A percentile compares a stretch with the other conserved stretches of the same genome.
phyloP scores from a whole-genome alignment of 148 eudicot species.

The Chenopodium berlandieri region DNA sequence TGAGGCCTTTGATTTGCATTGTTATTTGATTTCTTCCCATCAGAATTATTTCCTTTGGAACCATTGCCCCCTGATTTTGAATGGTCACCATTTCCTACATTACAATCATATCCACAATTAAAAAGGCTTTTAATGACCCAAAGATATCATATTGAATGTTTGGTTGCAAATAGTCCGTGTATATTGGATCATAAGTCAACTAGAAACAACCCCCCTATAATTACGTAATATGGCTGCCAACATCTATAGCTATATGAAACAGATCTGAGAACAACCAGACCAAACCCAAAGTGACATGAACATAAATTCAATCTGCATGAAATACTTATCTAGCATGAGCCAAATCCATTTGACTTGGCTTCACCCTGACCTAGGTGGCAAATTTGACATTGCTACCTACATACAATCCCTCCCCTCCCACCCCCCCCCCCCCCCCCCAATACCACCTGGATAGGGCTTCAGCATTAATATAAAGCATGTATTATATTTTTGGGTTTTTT shows the following conservation, averaged over 20 bases:
- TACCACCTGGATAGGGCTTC: background rate
- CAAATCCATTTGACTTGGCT: too few relatives aligned
- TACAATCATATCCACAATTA: constrained; percentile 15
- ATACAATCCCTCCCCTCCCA: background rate
- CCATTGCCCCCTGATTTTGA: constrained; percentile 63
- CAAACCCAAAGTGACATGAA: too few relatives aligned
- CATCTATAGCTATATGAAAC: too few relatives aligned
- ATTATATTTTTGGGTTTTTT: background rate
- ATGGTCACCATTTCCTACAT: constrained; percentile 61
- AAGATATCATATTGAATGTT: background rate
- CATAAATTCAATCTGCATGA: too few relatives aligned
- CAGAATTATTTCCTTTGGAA: constrained; percentile 56
- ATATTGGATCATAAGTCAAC: background rate
- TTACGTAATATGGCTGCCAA: background rate
- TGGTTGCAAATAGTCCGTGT: background rate
- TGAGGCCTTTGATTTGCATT: constrained; percentile 49
- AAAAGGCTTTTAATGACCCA: background rate
- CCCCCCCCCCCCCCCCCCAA: background rate
- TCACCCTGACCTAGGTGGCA: too few relatives aligned
- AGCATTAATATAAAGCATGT: too few relatives aligned
- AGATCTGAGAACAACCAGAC: too few relatives aligned
- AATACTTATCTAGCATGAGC: too few relatives aligned
- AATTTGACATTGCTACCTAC: too few relatives aligned
- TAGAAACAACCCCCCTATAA: background rate
- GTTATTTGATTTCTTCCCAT: constrained; percentile 50